Conservation (phyloP, 2,329 filamentous ascomycete genomes). For the Fusarium musae region DNA sequence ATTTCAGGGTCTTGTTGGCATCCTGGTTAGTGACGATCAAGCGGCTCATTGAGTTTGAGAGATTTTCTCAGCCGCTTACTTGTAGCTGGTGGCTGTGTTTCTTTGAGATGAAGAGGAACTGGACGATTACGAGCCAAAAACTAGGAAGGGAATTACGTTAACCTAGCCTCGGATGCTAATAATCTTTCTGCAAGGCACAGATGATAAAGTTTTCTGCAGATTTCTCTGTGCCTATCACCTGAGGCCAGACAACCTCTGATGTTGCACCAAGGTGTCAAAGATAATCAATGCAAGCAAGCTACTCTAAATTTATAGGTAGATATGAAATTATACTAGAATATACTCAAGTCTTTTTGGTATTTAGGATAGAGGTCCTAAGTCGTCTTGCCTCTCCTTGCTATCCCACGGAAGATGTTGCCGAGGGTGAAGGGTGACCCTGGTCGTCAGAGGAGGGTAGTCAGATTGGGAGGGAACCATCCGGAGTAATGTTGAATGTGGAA, state of each 20-base stretch:
- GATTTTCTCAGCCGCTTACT: constrained; percentile 21
- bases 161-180: background rate
- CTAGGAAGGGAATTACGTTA: background rate
- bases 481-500: constrained; percentile 16
- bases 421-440: constrained; percentile 6
- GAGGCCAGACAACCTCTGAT: background rate
- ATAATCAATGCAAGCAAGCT: background rate
- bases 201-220: background rate
- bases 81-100: background rate
- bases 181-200: background rate
- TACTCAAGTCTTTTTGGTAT: background rate
- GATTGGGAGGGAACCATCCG: constrained; percentile 17
- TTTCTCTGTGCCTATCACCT: constrained; percentile 15
- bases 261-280: background rate
- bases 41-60: constrained; percentile 27
- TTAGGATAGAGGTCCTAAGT: background rate
- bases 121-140: background rate
- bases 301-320: background rate
- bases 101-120: background rate
- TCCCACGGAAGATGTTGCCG: constrained; percentile 12
- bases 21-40: background rate
- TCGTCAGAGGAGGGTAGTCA: background rate
- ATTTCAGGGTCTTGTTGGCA: constrained; percentile 26
- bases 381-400: background rate
- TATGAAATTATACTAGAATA: background rate